These are phyloP conservation scores for Exsudoporus floridanus DNA, from an alignment of 1,284 basidiomycete species.

Conservation along the genomic window DNA sequence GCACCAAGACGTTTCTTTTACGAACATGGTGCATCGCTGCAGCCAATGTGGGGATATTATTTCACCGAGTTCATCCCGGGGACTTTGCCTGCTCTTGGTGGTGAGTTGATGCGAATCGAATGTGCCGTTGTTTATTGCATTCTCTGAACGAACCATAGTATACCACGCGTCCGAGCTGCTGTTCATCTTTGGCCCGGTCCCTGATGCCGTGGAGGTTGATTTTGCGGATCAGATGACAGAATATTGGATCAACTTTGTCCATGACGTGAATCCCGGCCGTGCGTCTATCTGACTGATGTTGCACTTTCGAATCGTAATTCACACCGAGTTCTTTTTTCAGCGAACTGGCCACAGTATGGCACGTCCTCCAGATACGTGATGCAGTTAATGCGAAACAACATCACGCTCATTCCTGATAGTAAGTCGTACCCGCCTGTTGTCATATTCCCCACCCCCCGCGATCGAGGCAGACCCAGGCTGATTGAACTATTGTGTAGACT, in stretches of 20 bases:
- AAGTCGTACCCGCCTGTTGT: neutral
- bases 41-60: conserved; percentile 53
- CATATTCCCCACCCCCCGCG: neutral
- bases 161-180: conserved; percentile 19
- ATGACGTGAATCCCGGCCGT: conserved; percentile 21
- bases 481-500: conserved; percentile 3
- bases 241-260: conserved; percentile 26
- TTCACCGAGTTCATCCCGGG: conserved; percentile 57
- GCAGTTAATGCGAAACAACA: conserved; percentile 22
- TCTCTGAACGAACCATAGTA: conserved; percentile 8
- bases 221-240: conserved; percentile 17
- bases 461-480: neutral
- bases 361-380: conserved; percentile 13
- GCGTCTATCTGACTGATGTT: neutral
- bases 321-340: neutral
- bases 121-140: neutral
- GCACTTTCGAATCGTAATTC: neutral
- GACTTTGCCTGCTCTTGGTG: conserved; percentile 43
- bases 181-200: conserved; percentile 25
- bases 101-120: conserved; percentile 25
- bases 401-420: conserved; percentile 21
- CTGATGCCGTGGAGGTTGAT: neutral
- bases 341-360: conserved; percentile 18
- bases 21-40: conserved; percentile 45
- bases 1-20: conserved; percentile 50